phyloP scores from a whole-genome alignment of 1,284 basidiomycete species.

The Phylloboletellus chloephorus region DNA sequence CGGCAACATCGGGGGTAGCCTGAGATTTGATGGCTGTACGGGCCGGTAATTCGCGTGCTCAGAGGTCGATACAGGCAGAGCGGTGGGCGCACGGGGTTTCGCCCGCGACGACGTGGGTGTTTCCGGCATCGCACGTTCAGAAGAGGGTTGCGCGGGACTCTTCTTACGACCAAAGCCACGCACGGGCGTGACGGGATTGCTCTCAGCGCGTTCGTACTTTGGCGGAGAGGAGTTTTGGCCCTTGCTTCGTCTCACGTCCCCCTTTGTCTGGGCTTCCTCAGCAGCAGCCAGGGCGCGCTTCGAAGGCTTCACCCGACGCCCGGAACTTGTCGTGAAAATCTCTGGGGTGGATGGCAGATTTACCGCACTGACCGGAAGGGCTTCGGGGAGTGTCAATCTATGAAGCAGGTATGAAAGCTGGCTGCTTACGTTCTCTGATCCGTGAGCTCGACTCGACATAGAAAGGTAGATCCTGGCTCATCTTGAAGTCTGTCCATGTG shows the following conservation, averaged over 20 bases:
- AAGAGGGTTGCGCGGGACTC: background rate
- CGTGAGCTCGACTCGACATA: constrained; percentile 22
- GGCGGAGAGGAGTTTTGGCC: background rate
- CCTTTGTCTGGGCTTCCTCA: background rate
- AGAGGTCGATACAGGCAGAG: background rate
- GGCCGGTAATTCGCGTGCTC: constrained; percentile 5
- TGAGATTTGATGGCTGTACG: constrained; percentile 15
- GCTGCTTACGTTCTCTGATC: constrained; percentile 25
- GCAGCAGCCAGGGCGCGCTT: constrained; percentile 15
- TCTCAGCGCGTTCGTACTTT: background rate
- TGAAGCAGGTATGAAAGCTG: background rate
- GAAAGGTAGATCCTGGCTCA: constrained; percentile 33
- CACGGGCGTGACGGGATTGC: background rate
- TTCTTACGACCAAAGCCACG: constrained; percentile 7
- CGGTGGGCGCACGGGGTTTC: background rate
- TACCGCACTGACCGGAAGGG: constrained; percentile 12
- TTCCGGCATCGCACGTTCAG: background rate
- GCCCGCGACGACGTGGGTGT: background rate
- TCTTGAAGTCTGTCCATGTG: constrained; percentile 22
- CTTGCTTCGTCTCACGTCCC: constrained; percentile 5
- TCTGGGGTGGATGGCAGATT: constrained; percentile 4
- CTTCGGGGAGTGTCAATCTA: constrained; percentile 16
- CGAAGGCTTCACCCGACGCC: constrained; percentile 22
- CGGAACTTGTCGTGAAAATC: constrained; percentile 19
- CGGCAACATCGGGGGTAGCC: constrained; percentile 2